phyloP scores from a whole-genome alignment of 768 basidiomycete species.

The Lepiota subincarnata region DNA sequence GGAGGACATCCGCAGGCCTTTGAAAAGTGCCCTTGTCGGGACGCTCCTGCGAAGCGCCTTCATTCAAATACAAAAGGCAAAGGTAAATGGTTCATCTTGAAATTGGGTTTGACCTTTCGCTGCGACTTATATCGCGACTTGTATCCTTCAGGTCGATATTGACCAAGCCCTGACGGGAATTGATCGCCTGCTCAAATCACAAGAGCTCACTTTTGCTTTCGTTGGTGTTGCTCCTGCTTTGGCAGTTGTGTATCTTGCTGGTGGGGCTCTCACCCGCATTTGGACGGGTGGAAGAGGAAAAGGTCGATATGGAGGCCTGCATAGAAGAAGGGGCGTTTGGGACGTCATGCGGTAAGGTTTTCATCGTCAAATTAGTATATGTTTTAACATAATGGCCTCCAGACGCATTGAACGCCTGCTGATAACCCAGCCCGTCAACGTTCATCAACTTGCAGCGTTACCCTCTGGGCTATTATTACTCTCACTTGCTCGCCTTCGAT shows the following conservation, averaged over 20 bases:
- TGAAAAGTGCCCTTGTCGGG: conserved; percentile 77
- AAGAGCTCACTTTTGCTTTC: conserved; percentile 94
- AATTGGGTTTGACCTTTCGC: not conserved
- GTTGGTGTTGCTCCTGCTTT: conserved; percentile 93
- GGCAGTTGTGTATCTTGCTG: conserved; percentile 67
- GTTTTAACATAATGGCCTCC: not conserved
- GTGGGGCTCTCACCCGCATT: conserved; percentile 47
- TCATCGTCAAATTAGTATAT: not conserved
- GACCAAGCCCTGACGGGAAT: conserved; percentile 88
- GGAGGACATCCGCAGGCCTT: conserved; percentile 83
- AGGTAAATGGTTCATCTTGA: conserved; percentile 42
- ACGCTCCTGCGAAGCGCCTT: conserved; percentile 80
- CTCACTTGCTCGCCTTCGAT: conserved; percentile 61
- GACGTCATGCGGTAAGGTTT: conserved; percentile 58
- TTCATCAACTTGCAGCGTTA: conserved; percentile 39
- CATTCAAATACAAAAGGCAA: conserved; percentile 94
- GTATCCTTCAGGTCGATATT: conserved; percentile 68
- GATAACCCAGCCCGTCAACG: conserved; percentile 20
- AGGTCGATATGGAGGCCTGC: conserved; percentile 55
- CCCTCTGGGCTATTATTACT: conserved; percentile 74
- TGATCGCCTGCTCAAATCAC: conserved; percentile 89
- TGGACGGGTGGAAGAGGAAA: conserved; percentile 47
- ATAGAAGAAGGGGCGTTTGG: conserved; percentile 56
- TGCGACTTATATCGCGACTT: too few relatives aligned
- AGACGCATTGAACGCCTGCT: conserved; percentile 71